Evolutionary conservation across 495 filamentous ascomycete genomes (phyloP), one percentile per base, ranked within the genome.

Genomic region (Choiromyces venosus): DNA sequence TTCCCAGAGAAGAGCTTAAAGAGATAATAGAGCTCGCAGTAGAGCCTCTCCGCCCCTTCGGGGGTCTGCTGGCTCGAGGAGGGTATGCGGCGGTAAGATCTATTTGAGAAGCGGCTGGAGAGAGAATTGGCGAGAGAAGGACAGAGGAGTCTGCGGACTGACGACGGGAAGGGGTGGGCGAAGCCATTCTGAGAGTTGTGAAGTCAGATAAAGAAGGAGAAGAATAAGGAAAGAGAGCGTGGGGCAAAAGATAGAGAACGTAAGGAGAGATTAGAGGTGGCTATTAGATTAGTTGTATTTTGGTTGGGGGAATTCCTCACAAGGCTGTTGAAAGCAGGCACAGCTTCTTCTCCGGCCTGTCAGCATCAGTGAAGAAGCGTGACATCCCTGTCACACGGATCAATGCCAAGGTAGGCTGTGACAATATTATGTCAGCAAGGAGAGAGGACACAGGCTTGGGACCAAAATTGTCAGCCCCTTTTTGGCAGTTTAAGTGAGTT

Each of bases 1-100:
- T 81, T 52, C 79, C 79, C 18, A 81, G 69, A 19, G 80, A 81
- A 18, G 80, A 81, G 10, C 56, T 68, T 6, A 81, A 69, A 68
- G 94, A 97, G 78, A 87, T 87, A 77, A 94, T 88, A 37, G 94
- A 97, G 86, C 93, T 96, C 40, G 94, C 91, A 5, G 89, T 91
- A 29, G 94, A 98, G 69, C 89, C 92, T 83, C 93, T 69, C 21
- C 79, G 78, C 46, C 38, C 71, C 46, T 66, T 68, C 19, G 74
- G 71, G 19, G 72, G 71, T 21, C 78, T 74, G 33, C 67, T 65
- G 16, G 78, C 73, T 56, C 79, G 75, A n/a, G 78, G 78, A 19
- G 74, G 79, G 25, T 77, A 78, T 66, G 67, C 70, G 42, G 74
- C 37, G 29, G 74, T 69, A 37, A 80, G 77, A 29, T 80, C 78